Conservation (phyloP, 352 stramenopile species). For the Pelagophyceae sp. region DNA sequence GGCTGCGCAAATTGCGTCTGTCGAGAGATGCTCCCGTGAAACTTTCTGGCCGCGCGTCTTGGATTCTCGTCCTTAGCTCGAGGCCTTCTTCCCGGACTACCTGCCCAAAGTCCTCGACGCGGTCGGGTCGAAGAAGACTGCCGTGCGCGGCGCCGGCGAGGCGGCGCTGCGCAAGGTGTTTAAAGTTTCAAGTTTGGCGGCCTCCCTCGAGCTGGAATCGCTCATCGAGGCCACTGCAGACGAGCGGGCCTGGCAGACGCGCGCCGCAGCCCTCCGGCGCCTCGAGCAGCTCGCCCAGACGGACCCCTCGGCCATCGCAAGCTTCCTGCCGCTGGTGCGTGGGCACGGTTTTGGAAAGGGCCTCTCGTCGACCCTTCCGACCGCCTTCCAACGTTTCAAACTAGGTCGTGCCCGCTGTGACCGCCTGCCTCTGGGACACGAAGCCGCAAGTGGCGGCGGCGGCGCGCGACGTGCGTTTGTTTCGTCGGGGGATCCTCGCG, state of each 20-base stretch:
- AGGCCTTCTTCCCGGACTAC: background rate
- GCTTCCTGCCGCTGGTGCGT: constrained; percentile 84
- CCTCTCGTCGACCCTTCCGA: no score
- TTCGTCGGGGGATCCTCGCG: no score
- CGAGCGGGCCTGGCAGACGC: constrained; percentile 90
- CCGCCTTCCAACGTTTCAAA: no score
- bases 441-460: constrained; percentile 94
- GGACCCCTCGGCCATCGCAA: constrained; percentile 85
- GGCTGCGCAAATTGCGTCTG: no score
- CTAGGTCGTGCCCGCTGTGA: constrained; percentile 93
- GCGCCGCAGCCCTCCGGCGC: constrained; percentile 86
- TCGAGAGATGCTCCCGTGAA: no score
- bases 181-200: constrained; percentile 47
- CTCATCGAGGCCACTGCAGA: constrained; percentile 68
- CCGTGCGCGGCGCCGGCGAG: constrained; percentile 46
- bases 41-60: no score
- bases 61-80: background rate
- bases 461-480: no score
- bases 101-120: constrained; percentile 43
- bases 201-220: constrained; percentile 61
- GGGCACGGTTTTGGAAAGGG: no score
- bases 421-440: constrained; percentile 96
- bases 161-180: constrained; percentile 49
- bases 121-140: constrained; percentile 46
- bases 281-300: constrained; percentile 76